Percentiles rank a stretch among this genome's conserved stretches.
Evolutionary conservation across 768 basidiomycete genomes (phyloP).

Genomic region (Auricularia heimuer): DNA sequence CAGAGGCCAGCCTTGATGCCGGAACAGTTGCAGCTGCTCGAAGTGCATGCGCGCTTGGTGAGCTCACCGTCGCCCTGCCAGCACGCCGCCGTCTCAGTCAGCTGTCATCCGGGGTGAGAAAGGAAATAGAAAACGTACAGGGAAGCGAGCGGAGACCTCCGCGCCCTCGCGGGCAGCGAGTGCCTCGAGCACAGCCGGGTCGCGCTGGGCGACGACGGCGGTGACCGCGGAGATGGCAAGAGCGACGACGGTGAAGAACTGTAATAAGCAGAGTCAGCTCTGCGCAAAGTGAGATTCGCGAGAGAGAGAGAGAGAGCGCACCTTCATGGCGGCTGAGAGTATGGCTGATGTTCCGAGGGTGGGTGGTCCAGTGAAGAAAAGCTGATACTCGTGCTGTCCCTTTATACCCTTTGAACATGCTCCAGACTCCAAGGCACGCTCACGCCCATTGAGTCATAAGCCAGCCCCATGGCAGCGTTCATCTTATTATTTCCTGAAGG

Average conservation of each 20-base stretch:
- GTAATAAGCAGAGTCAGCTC: background rate
- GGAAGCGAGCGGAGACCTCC: background rate
- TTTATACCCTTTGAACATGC: no score
- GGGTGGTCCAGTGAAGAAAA: no score
- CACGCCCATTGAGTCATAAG: no score
- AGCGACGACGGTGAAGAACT: background rate
- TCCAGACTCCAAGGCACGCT: no score
- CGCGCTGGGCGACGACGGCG: background rate
- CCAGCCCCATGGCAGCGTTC: no score
- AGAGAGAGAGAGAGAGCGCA: no score
- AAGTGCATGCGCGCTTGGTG: background rate
- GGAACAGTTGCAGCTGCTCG: background rate
- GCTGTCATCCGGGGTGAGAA: no score
- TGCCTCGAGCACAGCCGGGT: background rate
- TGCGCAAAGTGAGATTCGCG: no score
- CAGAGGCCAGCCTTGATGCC: background rate
- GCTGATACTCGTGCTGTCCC: no score
- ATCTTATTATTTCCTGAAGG: no score
- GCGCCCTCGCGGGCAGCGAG: background rate
- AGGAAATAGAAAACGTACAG: background rate
- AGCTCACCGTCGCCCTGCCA: background rate
- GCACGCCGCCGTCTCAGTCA: background rate
- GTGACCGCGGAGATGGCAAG: background rate
- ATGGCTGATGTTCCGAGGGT: no score
- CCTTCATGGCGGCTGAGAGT: no score